Conservation (phyloP, 345 rosid species). For the Citrus medica region DNA sequence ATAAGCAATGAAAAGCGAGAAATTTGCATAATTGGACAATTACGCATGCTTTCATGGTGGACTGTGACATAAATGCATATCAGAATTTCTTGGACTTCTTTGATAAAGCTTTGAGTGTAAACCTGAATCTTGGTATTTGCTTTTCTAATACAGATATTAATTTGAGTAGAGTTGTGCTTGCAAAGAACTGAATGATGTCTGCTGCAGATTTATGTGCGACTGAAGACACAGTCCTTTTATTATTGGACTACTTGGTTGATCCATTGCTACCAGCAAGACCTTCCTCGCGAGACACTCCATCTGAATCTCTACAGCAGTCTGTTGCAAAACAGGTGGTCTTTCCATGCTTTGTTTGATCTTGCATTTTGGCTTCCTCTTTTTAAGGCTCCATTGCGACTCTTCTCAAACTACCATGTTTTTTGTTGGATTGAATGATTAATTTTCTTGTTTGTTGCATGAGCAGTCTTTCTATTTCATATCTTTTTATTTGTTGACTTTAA, state of each 20-base stretch:
- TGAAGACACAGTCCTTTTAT: conserved; percentile 58
- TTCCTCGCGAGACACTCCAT: conserved; percentile 31
- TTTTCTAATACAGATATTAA: neutral
- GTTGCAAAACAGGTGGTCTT: conserved; percentile 68
- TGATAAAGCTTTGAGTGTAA: neutral
- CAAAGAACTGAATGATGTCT: conserved; percentile 20
- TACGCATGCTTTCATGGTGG: neutral
- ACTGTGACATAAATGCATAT: neutral
- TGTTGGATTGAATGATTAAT: neutral
- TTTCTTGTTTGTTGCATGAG: neutral
- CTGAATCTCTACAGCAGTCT: conserved; percentile 35
- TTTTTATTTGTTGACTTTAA: neutral
- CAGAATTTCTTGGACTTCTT: neutral
- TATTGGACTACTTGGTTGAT: conserved; percentile 62
- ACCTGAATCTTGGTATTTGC: neutral
- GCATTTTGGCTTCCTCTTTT: neutral
- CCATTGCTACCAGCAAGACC: conserved; percentile 55
- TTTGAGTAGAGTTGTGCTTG: neutral
- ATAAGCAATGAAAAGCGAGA: neutral
- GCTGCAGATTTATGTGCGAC: conserved; percentile 44
- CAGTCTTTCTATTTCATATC: neutral
- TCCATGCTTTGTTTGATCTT: neutral
- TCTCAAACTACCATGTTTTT: neutral
- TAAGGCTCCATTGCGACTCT: neutral
- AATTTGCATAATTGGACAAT: neutral